Conservation (phyloP, 2,329 filamentous ascomycete genomes). For the Clarireedia hainanense region DNA sequence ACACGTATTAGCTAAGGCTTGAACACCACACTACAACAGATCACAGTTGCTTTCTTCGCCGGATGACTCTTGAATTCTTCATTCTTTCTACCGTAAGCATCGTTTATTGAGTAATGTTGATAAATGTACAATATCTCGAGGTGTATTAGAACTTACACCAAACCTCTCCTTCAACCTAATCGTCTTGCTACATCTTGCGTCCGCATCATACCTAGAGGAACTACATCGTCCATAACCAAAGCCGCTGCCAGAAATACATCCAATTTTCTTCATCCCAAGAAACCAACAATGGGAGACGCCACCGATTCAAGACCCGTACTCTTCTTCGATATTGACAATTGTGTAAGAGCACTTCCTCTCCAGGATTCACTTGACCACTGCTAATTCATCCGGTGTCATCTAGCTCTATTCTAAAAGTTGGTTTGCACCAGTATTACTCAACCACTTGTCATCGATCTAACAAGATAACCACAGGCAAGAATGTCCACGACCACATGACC, state of each 20-base stretch:
- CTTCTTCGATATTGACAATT: constrained; percentile 97
- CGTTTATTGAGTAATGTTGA: neutral
- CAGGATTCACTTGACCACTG: constrained; percentile 40
- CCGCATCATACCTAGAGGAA: neutral
- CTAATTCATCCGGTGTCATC: neutral
- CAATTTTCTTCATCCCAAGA: neutral
- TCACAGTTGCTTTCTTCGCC: neutral
- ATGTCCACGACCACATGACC: constrained; percentile 84
- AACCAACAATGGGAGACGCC: constrained; percentile 11
- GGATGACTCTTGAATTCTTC: neutral
- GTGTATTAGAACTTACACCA: neutral
- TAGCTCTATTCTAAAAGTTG: constrained; percentile 78
- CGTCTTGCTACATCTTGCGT: neutral
- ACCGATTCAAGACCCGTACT: constrained; percentile 42
- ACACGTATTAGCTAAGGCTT: too few relatives aligned
- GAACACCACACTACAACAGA: too few relatives aligned
- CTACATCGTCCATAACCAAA: neutral
- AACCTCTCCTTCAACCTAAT: neutral
- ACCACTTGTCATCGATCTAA: constrained; percentile 1
- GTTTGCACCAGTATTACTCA: neutral
- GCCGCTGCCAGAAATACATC: constrained; percentile 8
- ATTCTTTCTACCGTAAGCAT: neutral
- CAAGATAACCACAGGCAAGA: constrained; percentile 45
- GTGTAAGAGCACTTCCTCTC: constrained; percentile 66
- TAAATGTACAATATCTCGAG: constrained; percentile 1